Evolutionary conservation across 768 basidiomycete species (phyloP).

Genomic region (Collybia mongolica): DNA sequence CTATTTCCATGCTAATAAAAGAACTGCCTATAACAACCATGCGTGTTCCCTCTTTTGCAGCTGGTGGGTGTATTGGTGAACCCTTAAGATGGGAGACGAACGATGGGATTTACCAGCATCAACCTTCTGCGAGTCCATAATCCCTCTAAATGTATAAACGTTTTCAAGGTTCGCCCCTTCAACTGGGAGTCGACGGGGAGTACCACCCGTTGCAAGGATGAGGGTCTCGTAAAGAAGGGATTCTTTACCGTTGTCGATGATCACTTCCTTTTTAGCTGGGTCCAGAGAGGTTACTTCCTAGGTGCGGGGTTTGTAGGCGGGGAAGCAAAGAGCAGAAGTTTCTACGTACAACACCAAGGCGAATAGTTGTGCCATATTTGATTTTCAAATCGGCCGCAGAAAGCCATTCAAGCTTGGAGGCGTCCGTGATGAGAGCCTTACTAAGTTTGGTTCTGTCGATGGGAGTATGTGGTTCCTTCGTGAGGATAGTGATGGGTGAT

Average conservation of each 20-base stretch:
- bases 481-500: slow-evolving; percentile 74
- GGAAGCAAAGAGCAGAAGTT: neutral
- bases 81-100: neutral
- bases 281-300: slow-evolving; percentile 75
- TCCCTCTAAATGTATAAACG: slow-evolving; percentile 71
- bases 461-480: slow-evolving; percentile 78
- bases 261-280: slow-evolving; percentile 57
- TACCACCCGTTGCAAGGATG: slow-evolving; percentile 76
- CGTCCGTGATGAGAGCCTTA: slow-evolving; percentile 79
- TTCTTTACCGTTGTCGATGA: slow-evolving; percentile 58
- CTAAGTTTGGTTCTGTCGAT: slow-evolving; percentile 93
- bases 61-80: slow-evolving; percentile 25
- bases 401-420: slow-evolving; percentile 74
- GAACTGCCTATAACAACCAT: slow-evolving; percentile 84
- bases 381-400: slow-evolving; percentile 72
- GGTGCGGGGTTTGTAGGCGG: slow-evolving; percentile 5
- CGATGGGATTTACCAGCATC: slow-evolving; percentile 50
- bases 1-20: slow-evolving; percentile 94
- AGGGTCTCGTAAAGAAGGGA: slow-evolving; percentile 70
- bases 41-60: slow-evolving; percentile 69
- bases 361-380: slow-evolving; percentile 67
- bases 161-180: slow-evolving; percentile 73
- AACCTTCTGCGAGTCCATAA: slow-evolving; percentile 71
- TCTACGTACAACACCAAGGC: slow-evolving; percentile 51
- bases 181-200: slow-evolving; percentile 73